These are phyloP conservation scores for Neurospora sp. DNA, from an alignment of 495 filamentous ascomycete species.

Conservation along the genomic window DNA sequence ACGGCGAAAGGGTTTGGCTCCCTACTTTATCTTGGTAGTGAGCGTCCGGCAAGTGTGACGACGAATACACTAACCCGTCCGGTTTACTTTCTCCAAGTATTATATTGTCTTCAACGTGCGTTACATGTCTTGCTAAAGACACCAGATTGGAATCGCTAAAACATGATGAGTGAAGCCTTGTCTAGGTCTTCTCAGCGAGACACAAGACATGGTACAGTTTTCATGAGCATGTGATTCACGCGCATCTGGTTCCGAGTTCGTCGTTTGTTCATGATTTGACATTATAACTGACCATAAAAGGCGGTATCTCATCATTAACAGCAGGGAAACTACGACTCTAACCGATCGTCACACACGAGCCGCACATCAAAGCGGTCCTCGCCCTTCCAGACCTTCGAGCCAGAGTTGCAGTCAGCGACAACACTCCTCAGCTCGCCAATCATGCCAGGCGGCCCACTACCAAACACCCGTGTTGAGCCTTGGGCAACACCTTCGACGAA, in stretches of 20 bases:
- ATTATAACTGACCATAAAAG: background rate
- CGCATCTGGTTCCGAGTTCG: background rate
- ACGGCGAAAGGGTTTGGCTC: background rate
- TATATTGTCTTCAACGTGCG: too few relatives aligned
- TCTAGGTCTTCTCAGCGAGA: background rate
- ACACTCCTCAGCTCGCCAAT: conserved; percentile 43
- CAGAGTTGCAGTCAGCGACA: conserved; percentile 44
- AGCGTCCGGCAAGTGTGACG: background rate
- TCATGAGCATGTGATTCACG: background rate
- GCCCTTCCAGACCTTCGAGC: conserved; percentile 41
- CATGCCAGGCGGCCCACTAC: conserved; percentile 53
- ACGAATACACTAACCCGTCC: background rate
- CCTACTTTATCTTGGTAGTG: background rate
- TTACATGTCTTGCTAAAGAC: too few relatives aligned
- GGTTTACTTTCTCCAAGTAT: background rate
- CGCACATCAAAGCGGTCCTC: conserved; percentile 45
- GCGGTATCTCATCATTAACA: conserved; percentile 6
- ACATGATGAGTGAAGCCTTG: background rate
- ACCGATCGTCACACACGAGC: conserved; percentile 46
- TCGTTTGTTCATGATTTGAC: background rate
- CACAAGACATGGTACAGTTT: background rate
- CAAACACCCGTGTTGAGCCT: conserved; percentile 47
- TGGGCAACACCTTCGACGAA: conserved; percentile 27
- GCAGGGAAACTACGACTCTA: conserved; percentile 26
- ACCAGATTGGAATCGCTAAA: background rate